Evolutionary conservation across 2,329 filamentous ascomycete species (phyloP).

Genomic region (Penicillium sclerotigenum): DNA sequence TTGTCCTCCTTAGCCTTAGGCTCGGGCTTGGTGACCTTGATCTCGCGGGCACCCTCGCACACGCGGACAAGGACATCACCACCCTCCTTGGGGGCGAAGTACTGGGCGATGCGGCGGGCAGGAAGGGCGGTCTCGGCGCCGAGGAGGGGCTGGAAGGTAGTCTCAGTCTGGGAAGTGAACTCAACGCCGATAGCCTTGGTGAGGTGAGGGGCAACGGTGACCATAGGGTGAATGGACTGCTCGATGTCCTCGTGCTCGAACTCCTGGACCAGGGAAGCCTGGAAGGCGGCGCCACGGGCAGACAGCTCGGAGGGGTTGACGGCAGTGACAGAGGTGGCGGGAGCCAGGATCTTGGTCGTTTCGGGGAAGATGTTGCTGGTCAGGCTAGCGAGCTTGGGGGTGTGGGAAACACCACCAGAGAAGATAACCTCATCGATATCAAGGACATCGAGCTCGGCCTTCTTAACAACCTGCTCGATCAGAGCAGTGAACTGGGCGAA

Average conservation of each 20-base stretch:
- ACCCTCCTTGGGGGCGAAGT: conserved; percentile 71
- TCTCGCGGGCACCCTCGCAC: conserved; percentile 82
- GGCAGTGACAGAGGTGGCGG: conserved; percentile 70
- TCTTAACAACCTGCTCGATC: conserved; percentile 80
- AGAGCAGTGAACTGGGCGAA: conserved; percentile 85
- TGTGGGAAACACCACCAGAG: conserved; percentile 87
- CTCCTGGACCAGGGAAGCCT: conserved; percentile 89
- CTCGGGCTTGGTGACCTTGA: conserved; percentile 88
- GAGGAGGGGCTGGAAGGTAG: conserved; percentile 77
- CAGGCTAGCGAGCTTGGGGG: conserved; percentile 84
- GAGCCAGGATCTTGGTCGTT: conserved; percentile 73
- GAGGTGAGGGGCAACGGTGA: conserved; percentile 90
- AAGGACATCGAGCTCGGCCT: conserved; percentile 84
- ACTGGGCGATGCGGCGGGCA: conserved; percentile 77
- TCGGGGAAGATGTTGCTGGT: conserved; percentile 76
- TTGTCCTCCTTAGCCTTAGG: conserved; percentile 65
- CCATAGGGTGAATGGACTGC: conserved; percentile 90
- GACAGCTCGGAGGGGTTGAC: conserved; percentile 92
- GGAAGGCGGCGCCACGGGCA: conserved; percentile 87
- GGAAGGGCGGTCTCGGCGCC: conserved; percentile 85
- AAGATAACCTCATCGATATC: conserved; percentile 95
- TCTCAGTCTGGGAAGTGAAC: conserved; percentile 58
- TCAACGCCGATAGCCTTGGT: conserved; percentile 84
- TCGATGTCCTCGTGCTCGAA: conserved; percentile 93
- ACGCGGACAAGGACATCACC: conserved; percentile 87